Evolutionary conservation across 1,284 basidiomycete species (phyloP).

Genomic region (Takashimella tepidaria): DNA sequence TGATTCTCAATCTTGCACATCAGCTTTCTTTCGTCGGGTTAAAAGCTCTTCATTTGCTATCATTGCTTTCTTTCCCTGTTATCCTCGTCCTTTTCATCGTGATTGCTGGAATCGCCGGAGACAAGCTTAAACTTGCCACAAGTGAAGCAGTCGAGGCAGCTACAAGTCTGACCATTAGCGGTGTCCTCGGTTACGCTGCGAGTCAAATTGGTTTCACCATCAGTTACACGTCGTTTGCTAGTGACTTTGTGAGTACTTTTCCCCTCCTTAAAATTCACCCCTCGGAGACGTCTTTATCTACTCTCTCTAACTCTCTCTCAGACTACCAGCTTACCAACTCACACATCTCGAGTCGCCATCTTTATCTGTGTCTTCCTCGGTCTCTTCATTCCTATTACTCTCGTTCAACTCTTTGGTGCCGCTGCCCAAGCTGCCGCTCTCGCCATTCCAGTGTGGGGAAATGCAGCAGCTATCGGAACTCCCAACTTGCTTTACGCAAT

Average conservation of each 20-base stretch:
- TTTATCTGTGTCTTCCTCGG: slow-evolving; percentile 72
- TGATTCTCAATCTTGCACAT: slow-evolving; percentile 3
- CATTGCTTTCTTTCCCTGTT: slow-evolving; percentile 43
- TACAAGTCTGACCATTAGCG: slow-evolving; percentile 29
- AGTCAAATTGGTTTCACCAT: slow-evolving; percentile 44
- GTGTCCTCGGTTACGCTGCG: slow-evolving; percentile 39
- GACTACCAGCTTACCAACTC: slow-evolving; percentile 46
- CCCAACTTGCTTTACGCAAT: slow-evolving; percentile 72
- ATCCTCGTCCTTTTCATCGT: slow-evolving; percentile 69
- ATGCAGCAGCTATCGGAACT: slow-evolving; percentile 56
- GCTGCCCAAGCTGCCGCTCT: slow-evolving; percentile 50
- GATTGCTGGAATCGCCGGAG: slow-evolving; percentile 62
- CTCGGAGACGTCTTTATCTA: too few species aligned
- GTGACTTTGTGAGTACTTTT: slow-evolving; percentile 41
- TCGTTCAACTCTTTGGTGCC: slow-evolving; percentile 70
- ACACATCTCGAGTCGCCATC: slow-evolving; percentile 46
- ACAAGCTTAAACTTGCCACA: slow-evolving; percentile 50
- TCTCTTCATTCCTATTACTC: slow-evolving; percentile 62
- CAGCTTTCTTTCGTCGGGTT: slow-evolving; percentile 53
- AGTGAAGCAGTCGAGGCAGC: slow-evolving; percentile 27
- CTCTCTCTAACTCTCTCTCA: slow-evolving; percentile 44
- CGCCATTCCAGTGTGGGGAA: slow-evolving; percentile 63
- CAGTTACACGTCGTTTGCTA: slow-evolving; percentile 38
- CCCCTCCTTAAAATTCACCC: too few species aligned
- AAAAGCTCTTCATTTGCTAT: slow-evolving; percentile 45